Evolutionary conservation across 441 rosid species (phyloP), one percentile per base, ranked within the genome.

Genomic region (Adansonia grandidieri): DNA sequence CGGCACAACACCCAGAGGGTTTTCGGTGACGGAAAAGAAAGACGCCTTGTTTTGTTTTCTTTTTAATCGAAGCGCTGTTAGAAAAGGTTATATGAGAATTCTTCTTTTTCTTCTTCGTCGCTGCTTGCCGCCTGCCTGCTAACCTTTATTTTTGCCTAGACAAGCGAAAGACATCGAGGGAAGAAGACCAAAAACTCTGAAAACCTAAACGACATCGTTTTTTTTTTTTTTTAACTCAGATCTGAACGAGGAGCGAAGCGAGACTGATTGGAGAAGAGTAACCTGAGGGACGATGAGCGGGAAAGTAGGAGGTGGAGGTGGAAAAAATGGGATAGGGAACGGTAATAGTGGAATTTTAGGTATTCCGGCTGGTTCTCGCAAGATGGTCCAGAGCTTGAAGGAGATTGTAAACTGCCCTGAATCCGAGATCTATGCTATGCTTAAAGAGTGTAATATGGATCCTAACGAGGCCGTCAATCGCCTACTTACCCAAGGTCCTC

Each of bases 381-480:
- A 91, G 93, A 82, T 94, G 77, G 98, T 96, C 9, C 92, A 91
- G 93, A 92, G 97, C 85, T 86, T 96, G 87, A 96, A 88, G 87
- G 99, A 96, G 91, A 91, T 96, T 81, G 97, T 96, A 11, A 93
- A 86, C 93, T 89, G 90, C 78, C 82, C 98, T 0, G 98, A 96
- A 61, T 69, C 83, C 75, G 99, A 96, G 98, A 96, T 96, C 97
- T 96, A 96, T 74, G 89, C 96, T 47, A 89, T 87, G 86, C 99
- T 96, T 75, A 92, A 91, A 87, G 99, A 96, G 74, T 96, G 98
- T 84, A 89, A 90, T 81, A 94, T 96, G 99, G 99, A 96, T 92
- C 99, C 99, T 77, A 91, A 96, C 86, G 99, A 96, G 83, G 86
- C 98, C 80, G 99, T 92, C 77, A 92, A 85, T 86, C 98, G 99